Evolutionary conservation across 2,329 filamentous ascomycete genomes (phyloP), one percentile per base, ranked within the genome.

Genomic region (Diaporthe citriasiana): DNA sequence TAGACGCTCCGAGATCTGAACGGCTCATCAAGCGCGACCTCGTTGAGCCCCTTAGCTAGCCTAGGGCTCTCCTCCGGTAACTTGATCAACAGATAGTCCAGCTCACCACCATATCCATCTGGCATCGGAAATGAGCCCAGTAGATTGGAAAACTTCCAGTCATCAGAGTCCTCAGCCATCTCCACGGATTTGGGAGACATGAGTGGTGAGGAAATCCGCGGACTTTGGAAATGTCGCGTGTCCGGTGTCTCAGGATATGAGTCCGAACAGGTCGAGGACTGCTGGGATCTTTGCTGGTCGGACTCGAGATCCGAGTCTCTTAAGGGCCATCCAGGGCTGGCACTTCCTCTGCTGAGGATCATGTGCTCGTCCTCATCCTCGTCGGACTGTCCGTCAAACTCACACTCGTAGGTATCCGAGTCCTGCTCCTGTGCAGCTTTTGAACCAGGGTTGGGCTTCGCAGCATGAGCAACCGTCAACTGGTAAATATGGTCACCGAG

Each of bases 11-110:
- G 59, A n/a, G 42, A 15, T 35, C 6, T 15, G 17, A n/a, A 15
- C 33, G 25, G 10, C 25, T 15, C 57, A 6, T 45, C 22, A 4
- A 65, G 3, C 1, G 25, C 15, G 2, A 65, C 12, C 42, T 47
- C 3, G 6, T 65, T 65, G 1, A 1, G 42, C 4, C 17, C 27
- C 25, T 65, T 4, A 1, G 9, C 12, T 5, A 17, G 12, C 19
- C n/a, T 6, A 1, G 27, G 25, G 1, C 30, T 2, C 12, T 47
- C 59, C 15, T 17, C 9, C 33, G 42, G 42, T 5, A 65, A 13
- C 17, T 47, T n/a, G 59, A 65, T 35, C 40, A 47, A 12, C 12
- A 65, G 42, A 12, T 65, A 65, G 59, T 65, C 59, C 6, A 65
- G 40, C 19, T 65, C 59, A 10, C 22, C 42, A 33, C 25, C 22